Conservation (phyloP, 208 protist genomes). For the Leishmania martiniquensis region DNA sequence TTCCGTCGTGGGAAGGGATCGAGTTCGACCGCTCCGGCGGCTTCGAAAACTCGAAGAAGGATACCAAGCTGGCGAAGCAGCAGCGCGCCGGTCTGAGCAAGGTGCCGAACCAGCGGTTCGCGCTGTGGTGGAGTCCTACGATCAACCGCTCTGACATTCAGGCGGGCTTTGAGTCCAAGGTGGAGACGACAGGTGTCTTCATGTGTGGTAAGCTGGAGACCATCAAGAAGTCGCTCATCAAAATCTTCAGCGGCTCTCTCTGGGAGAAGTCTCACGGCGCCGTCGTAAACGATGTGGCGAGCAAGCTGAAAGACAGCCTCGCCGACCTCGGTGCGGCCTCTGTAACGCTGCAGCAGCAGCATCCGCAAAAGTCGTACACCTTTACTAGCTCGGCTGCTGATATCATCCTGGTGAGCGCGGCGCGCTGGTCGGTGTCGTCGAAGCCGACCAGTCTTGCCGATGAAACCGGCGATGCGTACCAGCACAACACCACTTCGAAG, state of each 20-base stretch:
- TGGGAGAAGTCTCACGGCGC: constrained; percentile 99
- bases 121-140: constrained; percentile 99
- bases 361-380: constrained; percentile 93
- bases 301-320: constrained; percentile 98
- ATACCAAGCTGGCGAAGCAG: constrained; percentile 99
- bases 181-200: constrained; percentile 99
- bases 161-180: constrained; percentile 99
- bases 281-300: constrained; percentile 99
- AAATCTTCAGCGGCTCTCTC: constrained; percentile 99
- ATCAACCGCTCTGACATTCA: constrained; percentile 99
- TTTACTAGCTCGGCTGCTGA: constrained; percentile 96
- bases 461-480: constrained; percentile 78
- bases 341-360: constrained; percentile 98
- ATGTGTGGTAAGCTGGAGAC: constrained; percentile 99
- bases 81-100: constrained; percentile 99
- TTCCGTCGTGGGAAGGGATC: constrained; percentile 99
- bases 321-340: constrained; percentile 99
- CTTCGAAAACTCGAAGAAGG: constrained; percentile 99
- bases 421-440: constrained; percentile 95
- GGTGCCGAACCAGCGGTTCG: constrained; percentile 99
- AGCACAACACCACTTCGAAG: constrained; percentile 92
- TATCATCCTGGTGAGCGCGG: constrained; percentile 96
- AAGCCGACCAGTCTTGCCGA: constrained; percentile 87
- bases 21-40: constrained; percentile 99
- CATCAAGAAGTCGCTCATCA: constrained; percentile 99